Evolutionary conservation across 768 basidiomycete species (phyloP).

Genomic region (Myochromella boudieri): DNA sequence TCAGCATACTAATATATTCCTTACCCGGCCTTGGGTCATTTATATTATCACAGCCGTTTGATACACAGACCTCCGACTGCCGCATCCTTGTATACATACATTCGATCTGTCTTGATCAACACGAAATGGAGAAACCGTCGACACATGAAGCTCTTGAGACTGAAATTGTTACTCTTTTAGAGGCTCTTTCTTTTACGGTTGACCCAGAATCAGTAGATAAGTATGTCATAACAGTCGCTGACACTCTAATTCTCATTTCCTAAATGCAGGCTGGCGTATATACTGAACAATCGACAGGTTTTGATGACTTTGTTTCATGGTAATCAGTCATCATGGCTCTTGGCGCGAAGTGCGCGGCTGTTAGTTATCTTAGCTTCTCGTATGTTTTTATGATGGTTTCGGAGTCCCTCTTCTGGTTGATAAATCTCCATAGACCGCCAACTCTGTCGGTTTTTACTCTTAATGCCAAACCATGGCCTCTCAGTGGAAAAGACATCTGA

Average conservation of each 20-base stretch:
- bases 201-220: slow-evolving; percentile 40
- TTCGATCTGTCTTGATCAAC: slow-evolving; percentile 39
- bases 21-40: slow-evolving; percentile 46
- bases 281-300: slow-evolving; percentile 40
- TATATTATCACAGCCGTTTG: slow-evolving; percentile 29
- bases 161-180: slow-evolving; percentile 48
- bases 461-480: slow-evolving; percentile 27
- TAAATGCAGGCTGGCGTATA: slow-evolving; percentile 21
- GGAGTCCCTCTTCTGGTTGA: too few species aligned
- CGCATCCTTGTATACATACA: slow-evolving; percentile 40
- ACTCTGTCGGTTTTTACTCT: slow-evolving; percentile 44
- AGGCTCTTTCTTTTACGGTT: slow-evolving; percentile 50
- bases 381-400: slow-evolving; percentile 30
- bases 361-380: slow-evolving; percentile 56
- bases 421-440: too few species aligned
- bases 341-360: slow-evolving; percentile 47
- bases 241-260: neutral
- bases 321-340: slow-evolving; percentile 51
- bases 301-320: slow-evolving; percentile 49
- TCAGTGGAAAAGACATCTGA: slow-evolving; percentile 23
- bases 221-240: slow-evolving; percentile 23
- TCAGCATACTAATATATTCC: slow-evolving; percentile 43
- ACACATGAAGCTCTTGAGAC: slow-evolving; percentile 35
- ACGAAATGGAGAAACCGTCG: slow-evolving; percentile 30
- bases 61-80: slow-evolving; percentile 25